phyloP scores from a whole-genome alignment of 176 grass and related monocot genomes.

The Dendrocalamus sinicus region DNA sequence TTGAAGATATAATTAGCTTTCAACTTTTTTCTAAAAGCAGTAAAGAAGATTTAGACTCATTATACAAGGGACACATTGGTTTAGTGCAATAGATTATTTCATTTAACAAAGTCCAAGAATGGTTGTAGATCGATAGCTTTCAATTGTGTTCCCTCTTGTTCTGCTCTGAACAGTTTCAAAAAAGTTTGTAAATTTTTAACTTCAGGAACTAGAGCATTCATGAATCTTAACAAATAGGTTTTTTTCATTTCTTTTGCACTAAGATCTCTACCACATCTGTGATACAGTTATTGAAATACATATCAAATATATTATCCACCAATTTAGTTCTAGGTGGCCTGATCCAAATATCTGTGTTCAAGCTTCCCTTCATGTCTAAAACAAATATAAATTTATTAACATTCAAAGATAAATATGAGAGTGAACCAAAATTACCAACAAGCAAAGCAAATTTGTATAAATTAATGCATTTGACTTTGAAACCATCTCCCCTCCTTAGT shows the following conservation, averaged over 20 bases:
- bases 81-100: slow-evolving; percentile 66
- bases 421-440: neutral
- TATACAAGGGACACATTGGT: slow-evolving; percentile 65
- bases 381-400: neutral
- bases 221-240: neutral
- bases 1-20: neutral
- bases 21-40: neutral
- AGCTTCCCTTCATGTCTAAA: neutral
- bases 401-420: neutral
- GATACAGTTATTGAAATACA: neutral
- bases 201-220: neutral
- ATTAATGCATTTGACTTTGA: no score
- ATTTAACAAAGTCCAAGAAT: slow-evolving; percentile 73
- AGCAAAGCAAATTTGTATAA: neutral
- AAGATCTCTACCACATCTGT: neutral
- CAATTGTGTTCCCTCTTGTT: slow-evolving; percentile 75
- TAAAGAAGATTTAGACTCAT: neutral
- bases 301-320: neutral
- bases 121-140: slow-evolving; percentile 77
- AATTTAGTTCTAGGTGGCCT: neutral
- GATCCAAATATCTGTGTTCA: neutral
- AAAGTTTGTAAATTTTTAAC: neutral
- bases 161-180: slow-evolving; percentile 62
- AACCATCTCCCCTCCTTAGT: no score
- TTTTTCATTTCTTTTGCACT: neutral